Conservation (phyloP, 805 yeast species). For the Saccharomycopsis malanga region DNA sequence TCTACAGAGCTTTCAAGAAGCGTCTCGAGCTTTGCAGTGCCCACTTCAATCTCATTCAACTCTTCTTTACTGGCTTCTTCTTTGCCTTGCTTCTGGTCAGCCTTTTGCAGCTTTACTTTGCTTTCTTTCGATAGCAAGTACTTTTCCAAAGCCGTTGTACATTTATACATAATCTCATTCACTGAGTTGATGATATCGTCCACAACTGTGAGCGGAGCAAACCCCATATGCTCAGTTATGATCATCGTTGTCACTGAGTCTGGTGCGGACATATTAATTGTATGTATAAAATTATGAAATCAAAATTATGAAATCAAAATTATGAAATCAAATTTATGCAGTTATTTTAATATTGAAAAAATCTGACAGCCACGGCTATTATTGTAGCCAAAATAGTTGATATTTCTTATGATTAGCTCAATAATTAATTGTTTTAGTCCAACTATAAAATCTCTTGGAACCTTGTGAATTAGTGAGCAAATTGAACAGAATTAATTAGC, state of each 20-base stretch:
- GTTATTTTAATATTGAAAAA: too few relatives aligned
- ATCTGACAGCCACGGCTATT: too few relatives aligned
- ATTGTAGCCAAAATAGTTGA: too few relatives aligned
- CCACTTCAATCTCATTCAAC: slow-evolving; percentile 54
- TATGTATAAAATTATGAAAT: too few relatives aligned
- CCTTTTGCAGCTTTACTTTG: slow-evolving; percentile 19
- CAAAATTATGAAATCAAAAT: too few relatives aligned
- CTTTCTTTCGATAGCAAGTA: slow-evolving; percentile 37
- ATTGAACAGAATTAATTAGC: too few relatives aligned
- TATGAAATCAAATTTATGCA: too few relatives aligned
- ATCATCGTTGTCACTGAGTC: slow-evolving; percentile 39
- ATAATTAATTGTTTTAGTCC: too few relatives aligned
- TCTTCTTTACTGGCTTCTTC: slow-evolving; percentile 27
- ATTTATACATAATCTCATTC: slow-evolving; percentile 74
- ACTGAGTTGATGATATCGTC: slow-evolving; percentile 88
- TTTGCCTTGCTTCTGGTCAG: slow-evolving; percentile 5
- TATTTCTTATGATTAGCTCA: too few relatives aligned
- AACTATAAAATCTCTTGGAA: too few relatives aligned
- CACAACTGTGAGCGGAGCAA: slow-evolving; percentile 71
- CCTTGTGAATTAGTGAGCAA: too few relatives aligned
- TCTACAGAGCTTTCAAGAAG: slow-evolving; percentile 70
- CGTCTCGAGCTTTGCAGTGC: slow-evolving; percentile 75
- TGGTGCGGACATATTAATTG: slow-evolving; percentile 33
- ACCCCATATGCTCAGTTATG: slow-evolving; percentile 81
- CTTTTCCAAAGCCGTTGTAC: slow-evolving; percentile 71